These are phyloP conservation scores for Hortaea werneckii DNA, from an alignment of 2,329 filamentous ascomycete species.

Conservation along the genomic window DNA sequence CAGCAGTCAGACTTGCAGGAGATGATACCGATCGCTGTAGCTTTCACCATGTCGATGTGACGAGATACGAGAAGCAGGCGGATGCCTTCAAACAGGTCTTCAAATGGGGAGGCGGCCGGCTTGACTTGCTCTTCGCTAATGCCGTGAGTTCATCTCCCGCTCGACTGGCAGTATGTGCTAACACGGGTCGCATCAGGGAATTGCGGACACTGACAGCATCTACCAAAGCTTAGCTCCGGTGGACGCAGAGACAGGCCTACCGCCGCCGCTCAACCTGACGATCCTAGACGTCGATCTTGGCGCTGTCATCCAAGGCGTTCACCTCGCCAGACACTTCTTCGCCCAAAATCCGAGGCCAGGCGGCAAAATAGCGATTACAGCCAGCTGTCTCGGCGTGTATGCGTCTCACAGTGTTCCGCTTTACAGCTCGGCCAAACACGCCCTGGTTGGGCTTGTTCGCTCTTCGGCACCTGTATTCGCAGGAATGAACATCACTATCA, in stretches of 20 bases:
- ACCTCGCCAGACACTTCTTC: conserved; percentile 34
- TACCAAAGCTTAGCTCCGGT: conserved; percentile 29
- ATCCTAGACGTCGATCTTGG: conserved; percentile 32
- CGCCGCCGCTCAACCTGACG: conserved; percentile 29
- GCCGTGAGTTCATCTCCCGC: conserved; percentile 14
- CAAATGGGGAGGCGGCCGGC: conserved; percentile 30
- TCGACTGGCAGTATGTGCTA: background rate
- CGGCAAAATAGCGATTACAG: conserved; percentile 32
- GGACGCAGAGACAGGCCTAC: conserved; percentile 11
- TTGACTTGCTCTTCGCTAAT: conserved; percentile 36
- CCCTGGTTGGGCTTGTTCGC: conserved; percentile 23
- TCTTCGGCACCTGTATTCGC: conserved; percentile 19
- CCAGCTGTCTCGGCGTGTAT: conserved; percentile 11
- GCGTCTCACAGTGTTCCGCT: conserved; percentile 10
- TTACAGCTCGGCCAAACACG: conserved; percentile 16
- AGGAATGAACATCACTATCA: conserved; percentile 27
- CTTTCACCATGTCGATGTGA: conserved; percentile 25
- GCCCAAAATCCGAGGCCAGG: conserved; percentile 25
- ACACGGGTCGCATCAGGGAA: conserved; percentile 16
- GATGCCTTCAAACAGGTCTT: conserved; percentile 31
- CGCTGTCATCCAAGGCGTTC: conserved; percentile 33
- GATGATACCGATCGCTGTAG: conserved; percentile 10
- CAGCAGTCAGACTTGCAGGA: conserved; percentile 4
- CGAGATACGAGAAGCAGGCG: conserved; percentile 29
- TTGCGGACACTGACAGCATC: conserved; percentile 30